phyloP scores from a whole-genome alignment of 495 filamentous ascomycete species.

The Talaromyces nanjingensis region DNA sequence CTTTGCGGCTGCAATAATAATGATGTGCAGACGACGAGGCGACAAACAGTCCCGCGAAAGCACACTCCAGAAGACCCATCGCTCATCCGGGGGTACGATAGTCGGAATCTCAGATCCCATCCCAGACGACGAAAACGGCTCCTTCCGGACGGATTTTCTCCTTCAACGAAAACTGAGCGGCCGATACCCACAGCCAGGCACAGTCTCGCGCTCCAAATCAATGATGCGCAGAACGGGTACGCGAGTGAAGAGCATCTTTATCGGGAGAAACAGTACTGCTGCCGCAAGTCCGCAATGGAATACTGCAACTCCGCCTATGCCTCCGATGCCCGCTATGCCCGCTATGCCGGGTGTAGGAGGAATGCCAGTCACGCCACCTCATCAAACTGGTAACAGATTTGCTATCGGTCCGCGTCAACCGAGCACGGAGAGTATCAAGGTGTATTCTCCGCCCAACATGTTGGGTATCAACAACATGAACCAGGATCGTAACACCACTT shows the following conservation, averaged over 20 bases:
- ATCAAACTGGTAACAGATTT: constrained; percentile 7
- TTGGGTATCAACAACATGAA: constrained; percentile 25
- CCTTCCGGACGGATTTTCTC: constrained; percentile 54
- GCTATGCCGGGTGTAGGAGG: constrained; percentile 5
- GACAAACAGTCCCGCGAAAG: constrained; percentile 14
- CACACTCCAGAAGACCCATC: constrained; percentile 21
- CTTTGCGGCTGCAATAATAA: constrained; percentile 34
- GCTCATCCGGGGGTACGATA: constrained; percentile 34
- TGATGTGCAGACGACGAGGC: constrained; percentile 36
- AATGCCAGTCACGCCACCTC: constrained; percentile 25
- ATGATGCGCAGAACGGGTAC: constrained; percentile 29
- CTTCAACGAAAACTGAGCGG: constrained; percentile 27
- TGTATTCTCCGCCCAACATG: constrained; percentile 57
- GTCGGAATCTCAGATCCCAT: constrained; percentile 52
- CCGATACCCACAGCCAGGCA: constrained; percentile 12
- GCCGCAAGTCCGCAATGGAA: constrained; percentile 7
- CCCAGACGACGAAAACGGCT: constrained; percentile 33
- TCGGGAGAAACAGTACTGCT: constrained; percentile 6
- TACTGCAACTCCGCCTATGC: constrained; percentile 8
- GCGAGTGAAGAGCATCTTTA: constrained; percentile 32
- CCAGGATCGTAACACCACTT: constrained; percentile 47
- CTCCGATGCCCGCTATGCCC: constrained; percentile 5
- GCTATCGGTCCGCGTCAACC: constrained; percentile 32
- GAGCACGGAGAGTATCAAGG: constrained; percentile 61
- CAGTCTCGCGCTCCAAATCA: constrained; percentile 26